Evolutionary conservation across 192 early-diverging fungal species (phyloP), one percentile per base, ranked within the genome.

Genomic region (Linnemannia schmuckeri): DNA sequence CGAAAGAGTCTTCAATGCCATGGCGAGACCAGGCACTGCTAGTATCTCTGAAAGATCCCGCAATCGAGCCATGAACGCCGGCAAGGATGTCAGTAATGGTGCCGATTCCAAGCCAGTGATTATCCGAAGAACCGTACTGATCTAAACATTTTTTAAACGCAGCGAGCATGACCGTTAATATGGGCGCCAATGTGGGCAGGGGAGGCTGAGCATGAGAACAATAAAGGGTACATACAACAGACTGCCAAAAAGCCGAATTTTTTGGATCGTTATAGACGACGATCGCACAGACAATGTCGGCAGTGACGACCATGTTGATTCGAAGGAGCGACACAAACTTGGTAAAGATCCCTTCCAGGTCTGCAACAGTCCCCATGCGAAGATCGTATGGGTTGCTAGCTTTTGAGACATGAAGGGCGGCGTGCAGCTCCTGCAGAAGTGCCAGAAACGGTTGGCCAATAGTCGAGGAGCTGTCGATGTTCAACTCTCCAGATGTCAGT

Each of bases 211-310:
- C 3, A 27, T n/a, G n/a, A 57, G 20, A 57, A 10, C 1, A 57
- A 27, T 27, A 55, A 42, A 44, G 30, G 2, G 12, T n/a, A 57
- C 30, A 52, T 82, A 82, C 80, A 54, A 76, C 42, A 8, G 69
- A 40, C 13, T 72, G 46, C 74, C 73, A 61, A 40, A 42, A 27
- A 8, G 70, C 24, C 12, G 71, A 20, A 27, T 84, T 68, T 10
- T 71, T 63, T 37, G 37, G 24, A 38, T 70, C 68, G 12, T 61
- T 30, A 27, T 40, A 57, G 4, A 75, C 0, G 22, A 72, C 76
- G 5, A 79, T 7, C 9, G 76, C 82, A 40, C 77, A 84, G 22
- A 84, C 52, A 15, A 84, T 40, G n/a, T 84, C 72, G 1, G 77
- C 82, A 42, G 69, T 9, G n/a, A 84, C 37, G 18, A 74, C 41